phyloP scores from a whole-genome alignment of 2,329 filamentous ascomycete genomes.

The Albifimbria verrucaria region DNA sequence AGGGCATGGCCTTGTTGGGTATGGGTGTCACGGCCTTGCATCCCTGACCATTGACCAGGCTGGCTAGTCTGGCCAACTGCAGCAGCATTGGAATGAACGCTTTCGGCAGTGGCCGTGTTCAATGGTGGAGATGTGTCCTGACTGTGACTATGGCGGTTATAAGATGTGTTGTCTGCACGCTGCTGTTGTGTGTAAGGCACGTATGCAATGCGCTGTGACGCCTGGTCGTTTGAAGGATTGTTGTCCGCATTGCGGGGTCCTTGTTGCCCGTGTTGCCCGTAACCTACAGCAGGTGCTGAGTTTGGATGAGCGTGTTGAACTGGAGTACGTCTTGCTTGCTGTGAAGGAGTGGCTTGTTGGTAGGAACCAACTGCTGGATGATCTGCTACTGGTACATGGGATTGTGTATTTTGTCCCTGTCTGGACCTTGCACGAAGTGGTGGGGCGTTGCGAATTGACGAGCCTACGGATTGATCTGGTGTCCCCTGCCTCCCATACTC shows the following conservation, averaged over 20 bases:
- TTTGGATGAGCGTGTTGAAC: background rate
- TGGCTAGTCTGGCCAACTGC: background rate
- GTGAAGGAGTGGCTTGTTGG: background rate
- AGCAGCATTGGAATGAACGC: background rate
- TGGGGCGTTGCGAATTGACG: background rate
- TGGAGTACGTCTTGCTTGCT: background rate
- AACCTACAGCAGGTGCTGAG: background rate
- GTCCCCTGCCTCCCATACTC: too few species aligned
- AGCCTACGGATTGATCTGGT: background rate
- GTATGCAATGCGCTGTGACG: background rate
- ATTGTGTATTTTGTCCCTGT: constrained; percentile 1
- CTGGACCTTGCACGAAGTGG: background rate
- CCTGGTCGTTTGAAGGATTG: background rate
- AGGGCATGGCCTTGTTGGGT: background rate
- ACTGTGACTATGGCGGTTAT: background rate
- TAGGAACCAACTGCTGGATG: background rate
- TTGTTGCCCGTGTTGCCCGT: background rate
- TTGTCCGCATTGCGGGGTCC: background rate
- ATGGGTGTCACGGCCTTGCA: background rate
- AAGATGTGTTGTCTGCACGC: background rate
- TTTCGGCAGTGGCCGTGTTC: background rate
- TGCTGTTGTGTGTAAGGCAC: constrained; percentile 1
- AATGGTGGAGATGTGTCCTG: background rate
- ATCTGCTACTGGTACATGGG: background rate
- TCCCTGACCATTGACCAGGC: background rate